Percentiles rank a stretch among this genome's conserved stretches.
phyloP scores from a whole-genome alignment of 176 grass and related monocot species.

The Oryza nivara region DNA sequence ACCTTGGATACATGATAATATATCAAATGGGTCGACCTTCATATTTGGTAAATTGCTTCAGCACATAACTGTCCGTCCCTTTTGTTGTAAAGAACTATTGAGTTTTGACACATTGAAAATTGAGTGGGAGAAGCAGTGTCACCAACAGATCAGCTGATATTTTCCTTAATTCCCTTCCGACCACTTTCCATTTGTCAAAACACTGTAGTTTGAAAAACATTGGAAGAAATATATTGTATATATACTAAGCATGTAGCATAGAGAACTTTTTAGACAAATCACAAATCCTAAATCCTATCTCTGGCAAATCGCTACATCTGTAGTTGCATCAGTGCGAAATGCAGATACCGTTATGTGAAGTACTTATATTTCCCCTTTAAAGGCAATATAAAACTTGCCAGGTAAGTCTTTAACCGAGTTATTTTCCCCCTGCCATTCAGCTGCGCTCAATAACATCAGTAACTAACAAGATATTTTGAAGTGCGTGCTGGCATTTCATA shows the following conservation, averaged over 20 bases:
- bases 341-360: neutral
- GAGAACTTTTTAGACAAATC: neutral
- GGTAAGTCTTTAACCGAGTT: neutral
- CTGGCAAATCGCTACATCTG: neutral
- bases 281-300: neutral
- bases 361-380: neutral
- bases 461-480: conserved; percentile 1
- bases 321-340: neutral
- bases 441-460: neutral
- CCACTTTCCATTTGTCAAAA: neutral
- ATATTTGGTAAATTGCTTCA: neutral
- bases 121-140: neutral
- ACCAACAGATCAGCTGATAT: neutral
- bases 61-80: neutral
- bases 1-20: neutral
- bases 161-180: neutral
- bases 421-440: neutral
- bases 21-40: neutral
- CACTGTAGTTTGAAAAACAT: neutral
- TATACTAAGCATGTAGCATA: neutral
- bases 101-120: neutral
- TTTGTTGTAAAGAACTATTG: neutral
- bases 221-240: neutral
- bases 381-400: neutral
- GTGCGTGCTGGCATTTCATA: neutral